These are phyloP conservation scores for Cutaneotrichosporon cutaneum DNA, from an alignment of 1,284 basidiomycete genomes.

Conservation along the genomic window DNA sequence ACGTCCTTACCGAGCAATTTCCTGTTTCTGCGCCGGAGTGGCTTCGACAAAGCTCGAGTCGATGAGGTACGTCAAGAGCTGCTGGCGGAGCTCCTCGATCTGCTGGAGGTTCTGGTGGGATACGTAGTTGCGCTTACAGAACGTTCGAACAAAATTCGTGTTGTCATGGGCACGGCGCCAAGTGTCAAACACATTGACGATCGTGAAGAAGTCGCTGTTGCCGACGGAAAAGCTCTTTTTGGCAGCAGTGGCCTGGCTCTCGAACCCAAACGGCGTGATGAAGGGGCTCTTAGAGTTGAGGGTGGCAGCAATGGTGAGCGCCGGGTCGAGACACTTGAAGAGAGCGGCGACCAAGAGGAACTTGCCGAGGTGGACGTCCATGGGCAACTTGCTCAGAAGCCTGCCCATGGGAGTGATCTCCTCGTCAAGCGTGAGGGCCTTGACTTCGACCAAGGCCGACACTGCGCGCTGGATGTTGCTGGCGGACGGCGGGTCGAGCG, in stretches of 20 bases:
- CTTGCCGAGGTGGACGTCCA: slow-evolving; percentile 91
- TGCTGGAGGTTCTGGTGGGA: slow-evolving; percentile 92
- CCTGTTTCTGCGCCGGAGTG: slow-evolving; percentile 64
- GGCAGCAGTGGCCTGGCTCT: slow-evolving; percentile 80
- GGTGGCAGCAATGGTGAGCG: slow-evolving; percentile 90
- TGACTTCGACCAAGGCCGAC: slow-evolving; percentile 83
- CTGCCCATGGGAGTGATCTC: slow-evolving; percentile 95
- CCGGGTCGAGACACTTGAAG: slow-evolving; percentile 90
- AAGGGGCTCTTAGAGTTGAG: slow-evolving; percentile 94
- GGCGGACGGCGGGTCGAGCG: slow-evolving; percentile 83
- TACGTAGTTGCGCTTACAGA: slow-evolving; percentile 80
- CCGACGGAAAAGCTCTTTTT: slow-evolving; percentile 77
- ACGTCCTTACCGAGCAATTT: slow-evolving; percentile 64
- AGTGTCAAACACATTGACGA: slow-evolving; percentile 83
- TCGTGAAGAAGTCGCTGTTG: slow-evolving; percentile 93
- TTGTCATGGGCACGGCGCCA: slow-evolving; percentile 82
- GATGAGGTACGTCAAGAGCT: slow-evolving; percentile 79
- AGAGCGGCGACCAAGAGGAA: slow-evolving; percentile 83
- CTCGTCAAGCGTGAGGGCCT: slow-evolving; percentile 73
- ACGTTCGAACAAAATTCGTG: slow-evolving; percentile 62
- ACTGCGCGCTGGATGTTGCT: slow-evolving; percentile 91
- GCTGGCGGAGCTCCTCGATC: slow-evolving; percentile 94
- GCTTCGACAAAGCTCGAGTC: slow-evolving; percentile 83
- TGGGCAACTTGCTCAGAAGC: slow-evolving; percentile 86
- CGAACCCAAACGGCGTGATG: slow-evolving; percentile 80